These are phyloP conservation scores for Nidula niveotomentosa DNA, from an alignment of 1,284 basidiomycete genomes.

Conservation along the genomic window DNA sequence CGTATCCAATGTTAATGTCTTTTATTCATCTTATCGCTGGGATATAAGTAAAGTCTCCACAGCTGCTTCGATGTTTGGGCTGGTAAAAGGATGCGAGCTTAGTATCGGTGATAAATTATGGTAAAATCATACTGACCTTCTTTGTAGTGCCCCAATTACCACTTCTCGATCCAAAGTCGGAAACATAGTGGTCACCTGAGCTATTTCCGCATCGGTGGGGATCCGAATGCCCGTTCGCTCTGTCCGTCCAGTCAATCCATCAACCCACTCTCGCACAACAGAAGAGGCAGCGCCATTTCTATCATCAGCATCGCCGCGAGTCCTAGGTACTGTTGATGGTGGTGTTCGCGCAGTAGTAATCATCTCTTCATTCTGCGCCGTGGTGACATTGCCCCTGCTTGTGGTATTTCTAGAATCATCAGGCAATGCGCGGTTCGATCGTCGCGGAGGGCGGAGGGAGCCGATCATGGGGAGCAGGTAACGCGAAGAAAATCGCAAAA, in stretches of 20 bases:
- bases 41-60: conserved; percentile 75
- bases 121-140: conserved; percentile 56
- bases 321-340: conserved; percentile 15
- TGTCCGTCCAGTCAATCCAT: conserved; percentile 70
- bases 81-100: conserved; percentile 23
- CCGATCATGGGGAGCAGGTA: conserved; percentile 67
- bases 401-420: conserved; percentile 24
- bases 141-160: conserved; percentile 78
- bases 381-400: conserved; percentile 13
- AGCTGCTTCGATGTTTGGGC: conserved; percentile 76
- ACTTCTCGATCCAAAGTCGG: conserved; percentile 74
- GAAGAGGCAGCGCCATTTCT: conserved; percentile 28
- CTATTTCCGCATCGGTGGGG: conserved; percentile 75
- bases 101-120: conserved; percentile 4
- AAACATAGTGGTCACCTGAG: conserved; percentile 78
- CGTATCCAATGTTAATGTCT: too few species aligned
- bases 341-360: conserved; percentile 54
- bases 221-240: conserved; percentile 60
- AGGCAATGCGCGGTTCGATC: conserved; percentile 44
- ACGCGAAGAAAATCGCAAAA: conserved; percentile 50
- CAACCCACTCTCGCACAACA: conserved; percentile 81
- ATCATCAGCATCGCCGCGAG: conserved; percentile 11
- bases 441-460: conserved; percentile 47
- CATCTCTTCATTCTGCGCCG: conserved; percentile 44
- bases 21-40: conserved; percentile 23